A percentile compares a stretch with the other conserved stretches of the same genome.
Evolutionary conservation across 129 eudicot species (phyloP).

Genomic region (Pseudognaphalium luteoalbum): DNA sequence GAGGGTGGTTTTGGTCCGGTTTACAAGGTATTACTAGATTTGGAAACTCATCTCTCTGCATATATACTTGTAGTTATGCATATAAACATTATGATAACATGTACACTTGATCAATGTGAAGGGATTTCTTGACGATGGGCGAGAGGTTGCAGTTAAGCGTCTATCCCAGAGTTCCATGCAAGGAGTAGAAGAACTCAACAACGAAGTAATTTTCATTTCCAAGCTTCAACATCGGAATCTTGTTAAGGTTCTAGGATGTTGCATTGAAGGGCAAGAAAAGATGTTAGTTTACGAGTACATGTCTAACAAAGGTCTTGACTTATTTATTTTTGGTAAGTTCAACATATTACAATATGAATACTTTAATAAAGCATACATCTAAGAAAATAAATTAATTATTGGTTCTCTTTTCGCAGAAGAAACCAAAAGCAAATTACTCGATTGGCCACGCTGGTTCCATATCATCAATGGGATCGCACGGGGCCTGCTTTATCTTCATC

Average conservation of each 20-base stretch:
- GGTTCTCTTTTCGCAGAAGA: constrained; percentile 19
- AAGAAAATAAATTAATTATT: constrained; percentile 22
- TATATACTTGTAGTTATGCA: background rate
- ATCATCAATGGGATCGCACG: constrained; percentile 52
- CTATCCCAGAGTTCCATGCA: constrained; percentile 38
- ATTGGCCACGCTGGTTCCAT: constrained; percentile 46
- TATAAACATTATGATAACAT: background rate
- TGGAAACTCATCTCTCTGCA: too few relatives aligned
- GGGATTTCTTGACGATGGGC: constrained; percentile 28
- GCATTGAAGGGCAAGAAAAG: constrained; percentile 45
- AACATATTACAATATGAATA: background rate
- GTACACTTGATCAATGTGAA: background rate
- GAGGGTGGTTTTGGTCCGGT: too few relatives aligned
- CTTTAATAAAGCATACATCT: constrained; percentile 8
- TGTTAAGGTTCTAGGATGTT: constrained; percentile 59
- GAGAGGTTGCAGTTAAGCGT: constrained; percentile 46
- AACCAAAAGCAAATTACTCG: constrained; percentile 21
- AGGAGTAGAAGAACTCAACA: constrained; percentile 44
- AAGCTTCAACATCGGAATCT: constrained; percentile 36
- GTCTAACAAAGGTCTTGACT: constrained; percentile 48
- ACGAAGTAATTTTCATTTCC: constrained; percentile 39
- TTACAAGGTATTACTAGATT: constrained; percentile 2
- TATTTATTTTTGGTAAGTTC: constrained; percentile 34
- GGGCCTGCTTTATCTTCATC: constrained; percentile 56
- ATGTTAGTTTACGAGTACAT: constrained; percentile 43